phyloP scores from a whole-genome alignment of 2,329 filamentous ascomycete genomes.

The Alternaria hordeiaustralica region DNA sequence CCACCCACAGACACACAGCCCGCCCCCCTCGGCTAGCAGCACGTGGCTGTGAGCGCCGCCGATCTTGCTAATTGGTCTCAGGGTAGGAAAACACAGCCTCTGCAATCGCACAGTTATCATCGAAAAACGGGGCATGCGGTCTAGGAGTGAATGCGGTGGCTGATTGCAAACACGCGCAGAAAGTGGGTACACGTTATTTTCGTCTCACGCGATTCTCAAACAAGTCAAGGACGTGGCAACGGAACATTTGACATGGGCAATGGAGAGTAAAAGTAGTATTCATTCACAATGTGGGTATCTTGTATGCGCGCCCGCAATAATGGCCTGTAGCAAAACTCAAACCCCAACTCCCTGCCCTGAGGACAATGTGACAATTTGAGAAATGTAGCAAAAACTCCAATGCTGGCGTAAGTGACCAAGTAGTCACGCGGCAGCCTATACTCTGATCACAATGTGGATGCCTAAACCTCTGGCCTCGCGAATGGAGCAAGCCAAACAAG shows the following conservation, averaged over 20 bases:
- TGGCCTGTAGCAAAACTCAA: background rate
- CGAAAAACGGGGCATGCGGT: too few species aligned
- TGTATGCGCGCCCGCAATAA: constrained; percentile 13
- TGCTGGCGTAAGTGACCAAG: background rate
- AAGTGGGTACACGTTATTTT: background rate
- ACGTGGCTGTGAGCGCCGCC: background rate
- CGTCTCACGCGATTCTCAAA: background rate
- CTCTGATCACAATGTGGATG: constrained; percentile 68
- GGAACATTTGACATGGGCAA: background rate
- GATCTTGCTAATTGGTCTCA: background rate
- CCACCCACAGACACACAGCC: constrained; percentile 2
- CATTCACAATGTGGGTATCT: constrained; percentile 18
- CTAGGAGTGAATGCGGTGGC: background rate
- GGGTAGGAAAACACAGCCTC: background rate
- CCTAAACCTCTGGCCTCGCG: constrained; percentile 75
- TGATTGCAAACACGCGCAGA: background rate
- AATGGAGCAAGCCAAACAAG: constrained; percentile 76
- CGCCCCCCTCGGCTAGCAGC: background rate
- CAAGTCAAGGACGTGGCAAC: background rate
- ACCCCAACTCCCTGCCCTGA: background rate
- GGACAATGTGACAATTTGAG: background rate
- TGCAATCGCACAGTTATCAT: background rate
- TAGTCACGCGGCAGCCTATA: constrained; percentile 24
- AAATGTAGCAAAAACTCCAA: background rate
- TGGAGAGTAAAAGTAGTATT: background rate